These are phyloP conservation scores for Dentipellis sp. DNA, from an alignment of 768 basidiomycete species.

Conservation along the genomic window DNA sequence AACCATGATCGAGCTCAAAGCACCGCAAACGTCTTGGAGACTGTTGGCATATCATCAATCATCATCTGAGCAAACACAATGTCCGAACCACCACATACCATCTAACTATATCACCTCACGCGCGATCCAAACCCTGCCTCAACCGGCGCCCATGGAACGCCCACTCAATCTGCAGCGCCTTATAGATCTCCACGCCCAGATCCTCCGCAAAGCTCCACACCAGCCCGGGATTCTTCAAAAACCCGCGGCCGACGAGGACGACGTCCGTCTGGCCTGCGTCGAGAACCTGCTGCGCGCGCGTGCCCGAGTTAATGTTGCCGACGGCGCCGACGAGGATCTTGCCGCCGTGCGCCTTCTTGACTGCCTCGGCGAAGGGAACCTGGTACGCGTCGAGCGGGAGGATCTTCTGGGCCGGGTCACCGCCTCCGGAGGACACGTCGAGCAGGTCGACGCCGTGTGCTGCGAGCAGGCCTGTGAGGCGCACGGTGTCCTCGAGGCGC, in stretches of 20 bases:
- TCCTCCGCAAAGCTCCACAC: background rate
- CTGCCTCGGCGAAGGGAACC: constrained; percentile 42
- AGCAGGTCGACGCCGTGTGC: constrained; percentile 66
- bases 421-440: constrained; percentile 41
- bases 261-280: too few species aligned
- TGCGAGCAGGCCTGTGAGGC: constrained; percentile 38
- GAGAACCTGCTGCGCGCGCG: constrained; percentile 41
- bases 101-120: too few species aligned
- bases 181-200: too few species aligned
- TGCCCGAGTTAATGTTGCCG: constrained; percentile 47
- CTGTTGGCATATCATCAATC: too few species aligned
- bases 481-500: constrained; percentile 32
- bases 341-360: background rate
- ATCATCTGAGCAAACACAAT: too few species aligned
- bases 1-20: too few species aligned
- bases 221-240: background rate
- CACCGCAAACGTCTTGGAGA: too few species aligned
- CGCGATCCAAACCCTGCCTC: too few species aligned
- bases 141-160: background rate
- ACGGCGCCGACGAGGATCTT: constrained; percentile 21
- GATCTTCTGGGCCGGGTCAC: constrained; percentile 26
- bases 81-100: too few species aligned
- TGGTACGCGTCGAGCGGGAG: constrained; percentile 35
- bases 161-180: too few species aligned
- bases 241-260: too few species aligned